A percentile compares a stretch with the other conserved stretches of the same genome.
phyloP scores from a whole-genome alignment of 352 stramenopile genomes.

The Achlya hypogyna region DNA sequence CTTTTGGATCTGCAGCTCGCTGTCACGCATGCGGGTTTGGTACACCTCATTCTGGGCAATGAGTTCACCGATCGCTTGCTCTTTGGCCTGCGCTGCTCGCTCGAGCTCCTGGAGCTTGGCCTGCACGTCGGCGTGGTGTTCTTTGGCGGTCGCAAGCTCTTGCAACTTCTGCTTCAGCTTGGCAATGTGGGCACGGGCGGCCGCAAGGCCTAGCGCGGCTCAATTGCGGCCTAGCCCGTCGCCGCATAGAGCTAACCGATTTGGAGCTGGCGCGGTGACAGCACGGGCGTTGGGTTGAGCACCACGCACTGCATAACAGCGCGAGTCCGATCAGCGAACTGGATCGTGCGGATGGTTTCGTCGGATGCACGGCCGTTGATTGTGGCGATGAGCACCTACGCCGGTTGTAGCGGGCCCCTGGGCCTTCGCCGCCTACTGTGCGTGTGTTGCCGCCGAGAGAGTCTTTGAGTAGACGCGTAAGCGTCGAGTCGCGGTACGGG shows the following conservation, averaged over 20 bases:
- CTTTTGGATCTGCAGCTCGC: conserved; percentile 41
- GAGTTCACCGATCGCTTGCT: conserved; percentile 45
- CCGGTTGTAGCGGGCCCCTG: neutral
- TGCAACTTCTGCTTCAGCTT: conserved; percentile 18
- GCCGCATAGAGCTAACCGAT: conserved; percentile 3
- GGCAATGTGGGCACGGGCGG: conserved; percentile 9
- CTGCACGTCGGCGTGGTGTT: conserved; percentile 50
- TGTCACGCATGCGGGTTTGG: conserved; percentile 40
- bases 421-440: conserved; percentile 24
- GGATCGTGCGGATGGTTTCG: conserved; percentile 67
- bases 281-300: conserved; percentile 49
- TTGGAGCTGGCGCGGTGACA: conserved; percentile 24
- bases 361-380: conserved; percentile 39
- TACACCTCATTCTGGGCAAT: conserved; percentile 59
- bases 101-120: conserved; percentile 34
- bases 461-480: conserved; percentile 82
- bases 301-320: conserved; percentile 67
- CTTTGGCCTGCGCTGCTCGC: conserved; percentile 43
- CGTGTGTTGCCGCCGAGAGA: conserved; percentile 69
- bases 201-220: conserved; percentile 5
- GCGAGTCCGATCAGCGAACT: conserved; percentile 62
- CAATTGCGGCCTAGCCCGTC: neutral
- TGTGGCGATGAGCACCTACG: conserved; percentile 46
- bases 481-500: conserved; percentile 82
- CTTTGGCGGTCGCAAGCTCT: conserved; percentile 47